These are phyloP conservation scores for Acanthamoeba castellanii DNA, from an alignment of 208 protist genomes.

Conservation along the genomic window DNA sequence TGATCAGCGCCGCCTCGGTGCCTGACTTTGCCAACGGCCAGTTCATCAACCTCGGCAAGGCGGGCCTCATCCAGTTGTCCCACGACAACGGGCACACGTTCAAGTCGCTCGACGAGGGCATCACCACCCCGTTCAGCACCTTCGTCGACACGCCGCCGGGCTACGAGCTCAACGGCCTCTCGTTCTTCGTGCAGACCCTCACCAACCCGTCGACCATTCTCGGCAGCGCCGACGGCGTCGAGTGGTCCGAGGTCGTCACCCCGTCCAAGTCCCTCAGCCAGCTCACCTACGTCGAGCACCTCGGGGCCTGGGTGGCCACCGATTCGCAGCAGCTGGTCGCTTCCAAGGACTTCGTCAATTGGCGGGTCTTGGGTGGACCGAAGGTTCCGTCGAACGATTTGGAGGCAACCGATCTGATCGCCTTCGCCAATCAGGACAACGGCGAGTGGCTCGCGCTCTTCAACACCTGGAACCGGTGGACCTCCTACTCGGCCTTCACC, in stretches of 20 bases:
- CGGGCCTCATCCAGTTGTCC: not conserved
- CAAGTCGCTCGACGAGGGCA: not conserved
- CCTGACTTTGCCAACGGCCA: not conserved
- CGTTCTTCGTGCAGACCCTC: not conserved
- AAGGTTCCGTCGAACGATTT: not conserved
- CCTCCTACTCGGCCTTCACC: not conserved
- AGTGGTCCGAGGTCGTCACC: not conserved
- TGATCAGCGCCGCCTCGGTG: not conserved
- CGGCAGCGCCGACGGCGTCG: not conserved
- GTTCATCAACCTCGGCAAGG: not conserved
- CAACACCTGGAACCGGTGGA: not conserved
- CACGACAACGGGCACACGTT: not conserved
- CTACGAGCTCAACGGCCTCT: not conserved
- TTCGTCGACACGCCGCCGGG: not conserved
- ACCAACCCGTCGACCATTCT: not conserved
- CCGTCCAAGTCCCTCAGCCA: not conserved
- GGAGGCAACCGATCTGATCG: not conserved
- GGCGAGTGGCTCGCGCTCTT: not conserved
- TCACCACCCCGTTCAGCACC: not conserved
- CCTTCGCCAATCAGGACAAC: not conserved
- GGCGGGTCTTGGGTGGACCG: not conserved
- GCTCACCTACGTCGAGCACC: not conserved
- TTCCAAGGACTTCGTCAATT: not conserved
- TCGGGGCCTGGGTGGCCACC: not conserved
- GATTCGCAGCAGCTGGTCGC: not conserved